These are phyloP conservation scores for Tetrahymena malaccensis DNA, from an alignment of 73 alveolate species.

Conservation along the genomic window DNA sequence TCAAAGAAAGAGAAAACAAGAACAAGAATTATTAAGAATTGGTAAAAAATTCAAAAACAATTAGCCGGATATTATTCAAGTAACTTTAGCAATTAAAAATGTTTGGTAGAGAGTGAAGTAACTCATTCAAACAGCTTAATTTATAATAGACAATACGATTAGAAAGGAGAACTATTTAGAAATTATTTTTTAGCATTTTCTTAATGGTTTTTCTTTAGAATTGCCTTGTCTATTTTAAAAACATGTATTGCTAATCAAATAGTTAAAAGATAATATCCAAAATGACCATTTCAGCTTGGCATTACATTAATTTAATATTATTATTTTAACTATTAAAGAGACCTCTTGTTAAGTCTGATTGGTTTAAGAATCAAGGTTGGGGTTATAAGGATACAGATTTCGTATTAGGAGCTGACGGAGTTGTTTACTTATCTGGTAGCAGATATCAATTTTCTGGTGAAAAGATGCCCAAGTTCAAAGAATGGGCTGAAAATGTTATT, in stretches of 20 bases:
- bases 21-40: neutral
- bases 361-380: slow-evolving; percentile 85
- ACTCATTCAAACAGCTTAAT: neutral
- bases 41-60: neutral
- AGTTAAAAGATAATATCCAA: neutral
- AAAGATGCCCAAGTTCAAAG: slow-evolving; percentile 62
- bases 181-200: too few relatives aligned
- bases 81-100: too few relatives aligned
- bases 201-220: too few relatives aligned
- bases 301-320: neutral
- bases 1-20: neutral
- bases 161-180: neutral
- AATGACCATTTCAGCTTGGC: too few relatives aligned
- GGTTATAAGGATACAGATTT: slow-evolving; percentile 79
- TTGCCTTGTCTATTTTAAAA: too few relatives aligned
- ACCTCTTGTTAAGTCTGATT: slow-evolving; percentile 20
- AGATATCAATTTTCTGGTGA: slow-evolving; percentile 65
- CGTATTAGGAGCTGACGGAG: slow-evolving; percentile 48
- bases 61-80: too few relatives aligned
- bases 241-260: neutral
- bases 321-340: neutral
- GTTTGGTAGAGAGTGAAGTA: neutral
- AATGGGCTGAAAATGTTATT: slow-evolving; percentile 56
- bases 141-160: too few relatives aligned
- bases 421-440: slow-evolving; percentile 63